phyloP scores from a whole-genome alignment of 192 early-diverging fungal genomes.

The Obelidium mucronatum region DNA sequence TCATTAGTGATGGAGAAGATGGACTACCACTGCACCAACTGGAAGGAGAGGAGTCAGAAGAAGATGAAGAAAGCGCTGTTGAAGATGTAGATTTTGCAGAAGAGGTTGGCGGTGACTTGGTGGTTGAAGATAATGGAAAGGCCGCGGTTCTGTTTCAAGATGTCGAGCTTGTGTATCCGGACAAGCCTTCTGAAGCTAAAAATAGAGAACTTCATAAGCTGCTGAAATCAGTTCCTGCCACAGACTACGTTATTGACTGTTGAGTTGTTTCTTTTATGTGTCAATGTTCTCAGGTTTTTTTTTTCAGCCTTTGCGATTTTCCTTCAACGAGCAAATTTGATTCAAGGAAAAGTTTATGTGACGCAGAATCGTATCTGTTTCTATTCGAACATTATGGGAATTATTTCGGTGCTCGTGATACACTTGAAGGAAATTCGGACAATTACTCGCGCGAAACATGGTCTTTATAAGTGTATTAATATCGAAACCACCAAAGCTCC shows the following conservation, averaged over 20 bases:
- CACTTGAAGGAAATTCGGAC: constrained; percentile 48
- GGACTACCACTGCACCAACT: no score
- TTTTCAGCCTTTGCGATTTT: constrained; percentile 37
- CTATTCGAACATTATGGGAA: constrained; percentile 67
- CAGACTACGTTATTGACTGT: constrained; percentile 54
- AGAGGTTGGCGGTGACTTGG: constrained; percentile 28
- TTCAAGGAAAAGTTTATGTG: constrained; percentile 61
- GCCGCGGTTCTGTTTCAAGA: background rate
- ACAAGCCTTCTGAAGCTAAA: constrained; percentile 35
- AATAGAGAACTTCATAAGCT: constrained; percentile 52
- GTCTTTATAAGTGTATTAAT: constrained; percentile 46
- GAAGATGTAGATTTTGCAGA: no score
- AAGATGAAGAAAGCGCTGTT: constrained; percentile 26
- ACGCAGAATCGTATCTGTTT: constrained; percentile 71
- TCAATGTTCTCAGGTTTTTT: constrained; percentile 22
- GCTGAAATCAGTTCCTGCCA: constrained; percentile 49
- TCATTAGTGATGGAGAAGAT: constrained; percentile 3
- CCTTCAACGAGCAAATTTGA: constrained; percentile 50
- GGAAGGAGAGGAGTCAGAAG: constrained; percentile 20
- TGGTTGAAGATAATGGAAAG: constrained; percentile 1
- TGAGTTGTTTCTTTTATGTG: background rate
- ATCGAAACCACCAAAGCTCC: constrained; percentile 30
- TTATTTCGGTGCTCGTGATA: constrained; percentile 59
- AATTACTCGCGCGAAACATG: constrained; percentile 34
- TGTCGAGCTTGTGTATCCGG: constrained; percentile 35